Base-by-base conservation (phyloP, 352 stramenopile species). In the Phytophthora hybrid region DNA sequence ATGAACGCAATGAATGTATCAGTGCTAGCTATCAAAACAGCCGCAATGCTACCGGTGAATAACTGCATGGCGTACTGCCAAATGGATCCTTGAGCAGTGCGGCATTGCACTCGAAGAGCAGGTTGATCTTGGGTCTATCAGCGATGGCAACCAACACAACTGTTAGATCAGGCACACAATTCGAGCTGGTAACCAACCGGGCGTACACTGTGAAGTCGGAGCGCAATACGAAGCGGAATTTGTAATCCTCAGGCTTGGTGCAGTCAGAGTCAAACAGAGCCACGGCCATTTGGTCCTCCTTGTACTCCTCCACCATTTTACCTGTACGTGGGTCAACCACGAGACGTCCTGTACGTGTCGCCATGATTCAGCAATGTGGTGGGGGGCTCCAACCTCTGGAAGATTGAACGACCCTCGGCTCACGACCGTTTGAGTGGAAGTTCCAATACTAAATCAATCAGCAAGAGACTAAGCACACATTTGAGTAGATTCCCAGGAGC, bases 201-300 rank as follows among this genome's bases (percentile, higher is more conserved):
- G 71, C 82, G 61, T 58, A 93, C 85, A 91, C 62, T 5, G 74
- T 89, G 62, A 92, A 90, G 61, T 90, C 72, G 52, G 84, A 90
- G 47, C 87, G 78, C 58, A 82, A 46, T 32, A 93, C 71, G 29
- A 70, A 65, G 52, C 78, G 73, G 73, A 92, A 90, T 13, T 72
- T 37, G 55, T 90, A 76, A 47, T 83, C 66, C 23, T 71, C 67
- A 11, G 76, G 71, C 19, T 81, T 84, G 8, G 66, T 70, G 66
- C 71, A 79, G 14, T 69, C 63, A 5, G 80, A 74, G 53, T 92
- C 77, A 54, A 87, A 89, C 9, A 89, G 66, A 39, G 83, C 84
- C 56, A 92, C 76, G 26, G 82, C 63, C 63, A 93, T 91, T 75
- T 83, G 79, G 66, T 93, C 84, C 64, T 93, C 84, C 49, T 84